Conservation (phyloP, 2,329 filamentous ascomycete genomes). For the Fusarium tanahbumbuense region DNA sequence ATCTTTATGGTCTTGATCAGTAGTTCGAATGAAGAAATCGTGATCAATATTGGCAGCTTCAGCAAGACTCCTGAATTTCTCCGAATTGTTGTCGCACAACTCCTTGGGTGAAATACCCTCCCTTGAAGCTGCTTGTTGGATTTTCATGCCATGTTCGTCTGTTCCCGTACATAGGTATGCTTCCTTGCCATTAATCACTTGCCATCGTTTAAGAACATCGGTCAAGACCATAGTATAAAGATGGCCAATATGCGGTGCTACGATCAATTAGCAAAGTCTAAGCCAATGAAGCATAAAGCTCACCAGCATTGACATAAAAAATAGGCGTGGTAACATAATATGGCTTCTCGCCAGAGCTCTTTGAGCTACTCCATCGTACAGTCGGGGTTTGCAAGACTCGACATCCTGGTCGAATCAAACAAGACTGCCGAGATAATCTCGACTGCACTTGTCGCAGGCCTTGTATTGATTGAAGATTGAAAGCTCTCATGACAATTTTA, state of each 20-base stretch:
- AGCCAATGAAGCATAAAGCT: not conserved
- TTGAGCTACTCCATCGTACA: constrained; percentile 51
- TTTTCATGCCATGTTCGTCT: constrained; percentile 98
- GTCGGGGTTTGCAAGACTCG: constrained; percentile 35
- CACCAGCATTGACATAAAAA: constrained; percentile 98
- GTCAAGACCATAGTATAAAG: constrained; percentile 92
- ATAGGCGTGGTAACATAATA: constrained; percentile 97
- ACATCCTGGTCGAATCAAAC: constrained; percentile 49
- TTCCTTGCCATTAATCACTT: constrained; percentile 75
- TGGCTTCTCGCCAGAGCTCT: constrained; percentile 73
- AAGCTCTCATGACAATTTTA: constrained; percentile 46
- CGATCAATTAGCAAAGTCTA: not conserved
- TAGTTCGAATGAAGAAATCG: constrained; percentile 93
- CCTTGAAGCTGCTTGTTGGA: constrained; percentile 84
- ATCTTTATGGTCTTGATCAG: constrained; percentile 81
- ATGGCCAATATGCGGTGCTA: constrained; percentile 93
- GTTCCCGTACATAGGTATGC: constrained; percentile 89
- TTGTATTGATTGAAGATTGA: constrained; percentile 44
- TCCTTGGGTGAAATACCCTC: constrained; percentile 78
- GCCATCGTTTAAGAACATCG: constrained; percentile 94
- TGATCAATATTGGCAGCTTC: constrained; percentile 75
- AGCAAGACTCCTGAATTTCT: constrained; percentile 82
- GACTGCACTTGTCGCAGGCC: constrained; percentile 40
- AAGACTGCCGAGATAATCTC: constrained; percentile 24
- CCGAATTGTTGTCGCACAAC: constrained; percentile 89